Percentiles rank a stretch among this genome's conserved stretches.
Conservation (phyloP, 1,284 basidiomycete species). For the Ceratobasidium sp. region DNA sequence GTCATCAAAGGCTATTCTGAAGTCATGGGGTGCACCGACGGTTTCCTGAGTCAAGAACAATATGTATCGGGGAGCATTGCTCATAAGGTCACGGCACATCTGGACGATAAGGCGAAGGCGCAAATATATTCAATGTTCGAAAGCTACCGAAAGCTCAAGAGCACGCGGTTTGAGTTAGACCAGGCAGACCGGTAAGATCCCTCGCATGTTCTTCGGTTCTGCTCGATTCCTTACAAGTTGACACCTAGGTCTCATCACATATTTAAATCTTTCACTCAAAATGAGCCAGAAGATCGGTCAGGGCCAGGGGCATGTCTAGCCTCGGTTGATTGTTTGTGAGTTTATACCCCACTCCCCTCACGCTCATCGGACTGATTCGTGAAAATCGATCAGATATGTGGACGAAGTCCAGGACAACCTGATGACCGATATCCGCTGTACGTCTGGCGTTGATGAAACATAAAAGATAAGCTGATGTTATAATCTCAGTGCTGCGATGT, state of each 20-base stretch:
- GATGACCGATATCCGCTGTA: constrained; percentile 28
- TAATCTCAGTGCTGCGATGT: constrained; percentile 64
- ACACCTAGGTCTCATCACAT: neutral
- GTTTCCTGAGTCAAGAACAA: neutral
- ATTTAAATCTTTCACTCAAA: neutral
- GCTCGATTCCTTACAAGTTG: too few relatives aligned
- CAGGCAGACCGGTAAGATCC: neutral
- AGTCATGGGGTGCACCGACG: neutral
- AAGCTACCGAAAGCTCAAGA: neutral
- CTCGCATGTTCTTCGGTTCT: too few relatives aligned
- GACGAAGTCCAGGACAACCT: constrained; percentile 40
- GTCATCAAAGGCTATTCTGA: constrained; percentile 40
- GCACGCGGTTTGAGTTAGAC: neutral
- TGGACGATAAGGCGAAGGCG: neutral
- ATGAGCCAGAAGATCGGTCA: neutral
- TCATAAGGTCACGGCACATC: neutral
- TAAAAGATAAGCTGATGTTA: neutral
- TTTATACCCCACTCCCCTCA: neutral
- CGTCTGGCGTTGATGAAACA: neutral
- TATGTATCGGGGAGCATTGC: neutral
- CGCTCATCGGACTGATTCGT: neutral
- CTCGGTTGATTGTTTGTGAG: constrained; percentile 9
- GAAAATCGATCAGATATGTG: constrained; percentile 7
- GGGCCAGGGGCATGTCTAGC: neutral
- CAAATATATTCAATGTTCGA: constrained; percentile 19